phyloP scores from a whole-genome alignment of 345 rosid genomes.

The Dipteronia dyeriana region DNA sequence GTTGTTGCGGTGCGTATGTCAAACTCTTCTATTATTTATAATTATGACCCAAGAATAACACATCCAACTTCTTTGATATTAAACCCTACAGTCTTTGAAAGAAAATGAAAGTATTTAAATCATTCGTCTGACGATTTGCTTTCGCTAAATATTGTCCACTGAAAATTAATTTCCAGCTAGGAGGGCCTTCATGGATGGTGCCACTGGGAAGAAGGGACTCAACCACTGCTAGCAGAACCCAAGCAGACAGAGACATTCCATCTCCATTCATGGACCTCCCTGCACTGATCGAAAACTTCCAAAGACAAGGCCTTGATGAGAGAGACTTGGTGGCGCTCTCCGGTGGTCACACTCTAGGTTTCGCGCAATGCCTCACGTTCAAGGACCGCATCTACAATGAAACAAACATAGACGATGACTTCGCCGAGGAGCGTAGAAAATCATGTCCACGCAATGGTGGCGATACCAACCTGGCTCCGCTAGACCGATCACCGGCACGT shows the following conservation, averaged over 20 bases:
- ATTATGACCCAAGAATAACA: too few relatives aligned
- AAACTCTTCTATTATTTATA: neutral
- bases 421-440: constrained; percentile 30
- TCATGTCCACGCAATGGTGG: constrained; percentile 36
- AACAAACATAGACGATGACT: constrained; percentile 35
- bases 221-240: constrained; percentile 27
- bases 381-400: constrained; percentile 37
- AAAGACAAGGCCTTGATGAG: constrained; percentile 39
- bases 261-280: constrained; percentile 39
- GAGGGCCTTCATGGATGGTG: constrained; percentile 49
- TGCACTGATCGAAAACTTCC: constrained; percentile 36
- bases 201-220: constrained; percentile 49
- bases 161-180: constrained; percentile 33
- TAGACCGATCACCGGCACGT: constrained; percentile 29
- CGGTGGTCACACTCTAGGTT: constrained; percentile 59
- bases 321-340: constrained; percentile 54
- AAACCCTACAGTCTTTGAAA: too few relatives aligned
- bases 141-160: too few relatives aligned
- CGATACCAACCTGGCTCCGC: constrained; percentile 34
- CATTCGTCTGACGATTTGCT: too few relatives aligned
- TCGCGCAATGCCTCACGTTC: constrained; percentile 31
- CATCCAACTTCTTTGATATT: neutral
- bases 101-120: too few relatives aligned
- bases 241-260: constrained; percentile 36
- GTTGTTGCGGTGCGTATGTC: constrained; percentile 39